Evolutionary conservation across 1,284 basidiomycete genomes (phyloP).

Genomic region (Ceratobasidium sp.): DNA sequence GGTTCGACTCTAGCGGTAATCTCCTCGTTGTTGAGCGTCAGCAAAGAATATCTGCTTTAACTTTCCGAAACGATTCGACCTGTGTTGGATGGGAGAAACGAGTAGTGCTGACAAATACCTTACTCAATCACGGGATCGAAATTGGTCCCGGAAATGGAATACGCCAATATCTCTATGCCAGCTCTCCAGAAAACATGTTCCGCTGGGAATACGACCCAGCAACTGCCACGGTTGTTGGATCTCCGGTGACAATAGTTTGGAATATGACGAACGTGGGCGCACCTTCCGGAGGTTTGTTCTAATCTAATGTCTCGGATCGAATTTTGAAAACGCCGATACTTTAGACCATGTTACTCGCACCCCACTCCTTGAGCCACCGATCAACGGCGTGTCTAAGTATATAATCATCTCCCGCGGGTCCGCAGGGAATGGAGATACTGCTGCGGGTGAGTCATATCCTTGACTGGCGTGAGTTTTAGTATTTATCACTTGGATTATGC

Average conservation of each 20-base stretch:
- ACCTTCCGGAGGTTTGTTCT: slow-evolving; percentile 46
- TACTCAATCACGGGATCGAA: slow-evolving; percentile 63
- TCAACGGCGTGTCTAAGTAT: slow-evolving; percentile 32
- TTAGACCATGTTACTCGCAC: slow-evolving; percentile 59
- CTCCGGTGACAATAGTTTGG: slow-evolving; percentile 53
- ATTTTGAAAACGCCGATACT: slow-evolving; percentile 44
- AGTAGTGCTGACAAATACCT: slow-evolving; percentile 58
- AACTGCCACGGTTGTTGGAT: slow-evolving; percentile 47
- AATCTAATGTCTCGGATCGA: not conserved
- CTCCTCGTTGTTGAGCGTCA: slow-evolving; percentile 63
- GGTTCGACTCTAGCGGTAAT: slow-evolving; percentile 59
- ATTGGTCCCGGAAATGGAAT: slow-evolving; percentile 54
- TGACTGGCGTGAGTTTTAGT: not conserved
- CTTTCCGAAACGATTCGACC: slow-evolving; percentile 44
- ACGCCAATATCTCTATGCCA: slow-evolving; percentile 51
- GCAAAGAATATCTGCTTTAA: slow-evolving; percentile 61
- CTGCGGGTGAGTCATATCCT: slow-evolving; percentile 55
- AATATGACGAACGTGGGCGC: slow-evolving; percentile 63
- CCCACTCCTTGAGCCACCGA: slow-evolving; percentile 57
- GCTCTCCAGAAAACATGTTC: slow-evolving; percentile 32
- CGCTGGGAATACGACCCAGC: slow-evolving; percentile 36
- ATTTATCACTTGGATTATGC: slow-evolving; percentile 53
- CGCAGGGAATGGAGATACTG: slow-evolving; percentile 61
- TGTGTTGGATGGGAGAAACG: slow-evolving; percentile 60
- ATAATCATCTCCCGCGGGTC: slow-evolving; percentile 58